Conservation (phyloP, 257 asterid genomes). For the Nicotiana sylvestris region DNA sequence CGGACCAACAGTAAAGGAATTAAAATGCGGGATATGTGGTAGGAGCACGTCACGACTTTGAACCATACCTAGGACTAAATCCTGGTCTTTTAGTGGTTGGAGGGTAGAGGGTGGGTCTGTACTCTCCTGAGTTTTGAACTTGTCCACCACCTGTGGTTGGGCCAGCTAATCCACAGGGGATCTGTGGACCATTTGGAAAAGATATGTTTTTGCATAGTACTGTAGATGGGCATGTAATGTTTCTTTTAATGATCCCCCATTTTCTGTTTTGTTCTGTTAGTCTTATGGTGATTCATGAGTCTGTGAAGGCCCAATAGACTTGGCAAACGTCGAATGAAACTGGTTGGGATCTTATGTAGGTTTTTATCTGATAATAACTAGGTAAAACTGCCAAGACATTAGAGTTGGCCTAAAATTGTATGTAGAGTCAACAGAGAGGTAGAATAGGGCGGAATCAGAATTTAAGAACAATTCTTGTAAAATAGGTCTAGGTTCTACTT, state of each 20-base stretch:
- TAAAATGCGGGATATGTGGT: not conserved
- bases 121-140: not conserved
- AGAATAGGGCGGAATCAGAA: not conserved
- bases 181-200: not conserved
- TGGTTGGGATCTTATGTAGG: not conserved
- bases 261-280: not conserved
- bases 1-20: not conserved
- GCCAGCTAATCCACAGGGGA: not conserved
- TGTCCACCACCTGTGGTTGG: not conserved
- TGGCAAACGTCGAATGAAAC: not conserved
- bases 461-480: not conserved
- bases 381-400: not conserved
- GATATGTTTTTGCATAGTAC: not conserved
- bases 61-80: not conserved
- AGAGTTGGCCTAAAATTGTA: not conserved
- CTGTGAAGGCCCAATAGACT: not conserved
- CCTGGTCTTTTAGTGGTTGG: not conserved
- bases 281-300: not conserved
- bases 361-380: not conserved
- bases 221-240: not conserved
- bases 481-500: not conserved
- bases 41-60: not conserved
- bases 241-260: not conserved
- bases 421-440: not conserved
- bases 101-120: not conserved